Evolutionary conservation across 2,329 filamentous ascomycete species (phyloP), one percentile per base, ranked within the genome.

Genomic region (Erysiphe pulchra): DNA sequence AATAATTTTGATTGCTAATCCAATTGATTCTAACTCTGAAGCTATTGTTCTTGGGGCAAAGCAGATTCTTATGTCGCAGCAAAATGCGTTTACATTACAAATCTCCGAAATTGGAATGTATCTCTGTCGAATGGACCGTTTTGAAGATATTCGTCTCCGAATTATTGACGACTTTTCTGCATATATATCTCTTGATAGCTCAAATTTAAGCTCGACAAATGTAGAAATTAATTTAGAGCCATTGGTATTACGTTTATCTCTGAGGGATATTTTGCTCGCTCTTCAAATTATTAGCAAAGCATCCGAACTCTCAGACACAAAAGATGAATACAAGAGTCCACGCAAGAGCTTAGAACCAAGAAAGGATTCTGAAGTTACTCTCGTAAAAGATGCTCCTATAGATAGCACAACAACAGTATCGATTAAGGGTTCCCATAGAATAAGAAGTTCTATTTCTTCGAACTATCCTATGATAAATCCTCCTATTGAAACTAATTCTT

Each of bases 61-160:
- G 58, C 86, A 98, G 59, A 75, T 95, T 12, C 69, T 95, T 1
- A 69, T 95, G 11, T 92, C 87, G 1, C 81, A 92, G 55, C 92
- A 98, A 59, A 84, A 95, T 63, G 83, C 87, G 9, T 71, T 92
- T 53, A 94, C 90, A 0, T 71, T 99, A 57, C 87, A 98, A 57
- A 75, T 98, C 2, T 86, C 84, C 8, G 78, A 95, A 56, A 73
- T 95, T 45, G 90, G 90, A 53, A 98, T 99, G 90, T 99, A 94
- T 60, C 62, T 98, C 31, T 98, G 92, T 58, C 80, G 90, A 12
- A 98, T 99, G 90, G 92, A 99, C 60, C 82, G 77, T 50, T 95
- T 95, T 53, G 87, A 98, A 53, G 85, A 81, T 3, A 86, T 79
- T 37, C 75, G 84, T 34, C 69, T 98, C 42, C 77, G 90, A 16